Conservation (phyloP, 2,329 filamentous ascomycete genomes). For the Phialophora chinensis region DNA sequence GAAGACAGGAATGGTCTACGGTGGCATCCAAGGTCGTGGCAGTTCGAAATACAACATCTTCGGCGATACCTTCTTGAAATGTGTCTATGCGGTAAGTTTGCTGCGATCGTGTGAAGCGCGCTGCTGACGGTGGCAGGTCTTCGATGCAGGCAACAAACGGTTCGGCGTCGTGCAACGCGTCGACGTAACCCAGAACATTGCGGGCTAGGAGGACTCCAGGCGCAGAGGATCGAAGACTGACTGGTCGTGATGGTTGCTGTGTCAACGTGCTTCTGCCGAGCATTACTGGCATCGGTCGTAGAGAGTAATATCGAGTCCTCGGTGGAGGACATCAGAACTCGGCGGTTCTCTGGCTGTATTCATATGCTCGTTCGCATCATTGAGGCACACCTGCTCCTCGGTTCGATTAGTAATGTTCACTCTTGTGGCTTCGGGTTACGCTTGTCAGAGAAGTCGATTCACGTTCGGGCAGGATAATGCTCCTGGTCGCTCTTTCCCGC, state of each 20-base stretch:
- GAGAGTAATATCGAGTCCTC: neutral
- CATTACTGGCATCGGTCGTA: neutral
- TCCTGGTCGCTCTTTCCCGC: neutral
- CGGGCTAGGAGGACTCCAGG: neutral
- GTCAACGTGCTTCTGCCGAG: neutral
- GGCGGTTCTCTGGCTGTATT: neutral
- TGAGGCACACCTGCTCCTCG: neutral
- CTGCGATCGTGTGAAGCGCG: slow-evolving; percentile 14
- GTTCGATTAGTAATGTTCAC: neutral
- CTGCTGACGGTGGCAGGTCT: slow-evolving; percentile 54
- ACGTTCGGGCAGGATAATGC: neutral
- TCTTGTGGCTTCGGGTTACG: neutral
- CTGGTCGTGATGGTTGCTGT: neutral
- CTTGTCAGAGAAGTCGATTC: neutral
- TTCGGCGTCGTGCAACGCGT: slow-evolving; percentile 66
- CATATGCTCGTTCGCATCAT: neutral
- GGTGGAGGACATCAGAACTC: neutral
- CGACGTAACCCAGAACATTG: slow-evolving; percentile 40
- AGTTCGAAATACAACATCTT: slow-evolving; percentile 65
- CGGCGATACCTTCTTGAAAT: slow-evolving; percentile 69
- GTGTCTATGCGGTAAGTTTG: slow-evolving; percentile 64
- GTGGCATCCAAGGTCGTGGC: slow-evolving; percentile 69
- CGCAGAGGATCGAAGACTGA: neutral
- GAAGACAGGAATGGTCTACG: slow-evolving; percentile 63
- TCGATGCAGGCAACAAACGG: slow-evolving; percentile 65